Evolutionary conservation across 768 basidiomycete genomes (phyloP).

Genomic region (Rhizopogon vinicolor): DNA sequence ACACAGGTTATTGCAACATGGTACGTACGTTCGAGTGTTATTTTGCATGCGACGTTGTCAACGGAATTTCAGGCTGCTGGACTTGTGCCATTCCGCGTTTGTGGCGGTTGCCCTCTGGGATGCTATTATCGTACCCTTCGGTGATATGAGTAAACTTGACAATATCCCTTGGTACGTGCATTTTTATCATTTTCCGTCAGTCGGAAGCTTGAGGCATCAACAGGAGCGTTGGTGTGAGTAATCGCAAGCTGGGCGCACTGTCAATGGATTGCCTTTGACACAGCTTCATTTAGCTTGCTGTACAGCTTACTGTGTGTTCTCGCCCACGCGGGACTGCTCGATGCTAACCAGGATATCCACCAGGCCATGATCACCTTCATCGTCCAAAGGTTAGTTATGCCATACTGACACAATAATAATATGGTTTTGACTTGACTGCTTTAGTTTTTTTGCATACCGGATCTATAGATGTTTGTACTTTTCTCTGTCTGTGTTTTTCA

Average conservation of each 20-base stretch:
- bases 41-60: background rate
- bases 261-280: background rate
- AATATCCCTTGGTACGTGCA: conserved; percentile 18
- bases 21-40: conserved; percentile 2
- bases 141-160: conserved; percentile 7
- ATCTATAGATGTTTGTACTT: conserved; percentile 16
- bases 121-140: conserved; percentile 16
- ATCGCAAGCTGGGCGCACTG: background rate
- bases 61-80: conserved; percentile 13
- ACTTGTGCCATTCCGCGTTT: conserved; percentile 20
- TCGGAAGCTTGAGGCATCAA: background rate
- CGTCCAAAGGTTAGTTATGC: conserved; percentile 12
- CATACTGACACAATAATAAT: background rate
- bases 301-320: conserved; percentile 16
- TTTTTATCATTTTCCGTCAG: background rate
- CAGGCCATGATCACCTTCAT: conserved; percentile 24
- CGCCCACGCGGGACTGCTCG: background rate
- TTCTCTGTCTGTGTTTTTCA: background rate
- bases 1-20: conserved; percentile 16
- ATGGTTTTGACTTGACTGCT: background rate
- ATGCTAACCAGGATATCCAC: background rate
- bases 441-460: conserved; percentile 21
- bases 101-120: conserved; percentile 18
- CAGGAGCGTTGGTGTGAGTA: conserved; percentile 21
- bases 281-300: conserved; percentile 8